Conservation (phyloP, 1,284 basidiomycete species). For the Tremellales sp. region DNA sequence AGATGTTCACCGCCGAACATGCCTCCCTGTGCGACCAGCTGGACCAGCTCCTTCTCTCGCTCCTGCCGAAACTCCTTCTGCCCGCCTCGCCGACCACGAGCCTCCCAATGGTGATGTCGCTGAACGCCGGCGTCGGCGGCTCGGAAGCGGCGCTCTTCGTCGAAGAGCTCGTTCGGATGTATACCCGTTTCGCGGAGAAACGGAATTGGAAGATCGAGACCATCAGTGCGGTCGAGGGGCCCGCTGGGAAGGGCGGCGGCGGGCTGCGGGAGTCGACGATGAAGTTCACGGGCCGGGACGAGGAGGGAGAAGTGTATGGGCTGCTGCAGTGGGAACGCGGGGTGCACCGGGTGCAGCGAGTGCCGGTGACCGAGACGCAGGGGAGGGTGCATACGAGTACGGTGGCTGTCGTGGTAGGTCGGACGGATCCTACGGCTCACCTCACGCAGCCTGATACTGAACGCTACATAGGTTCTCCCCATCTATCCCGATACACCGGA, state of each 20-base stretch:
- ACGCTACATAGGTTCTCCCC: conserved; percentile 64
- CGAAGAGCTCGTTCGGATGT: conserved; percentile 77
- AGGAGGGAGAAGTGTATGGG: conserved; percentile 74
- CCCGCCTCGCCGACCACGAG: conserved; percentile 63
- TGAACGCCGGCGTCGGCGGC: conserved; percentile 91
- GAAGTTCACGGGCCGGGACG: conserved; percentile 56
- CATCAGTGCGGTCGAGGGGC: conserved; percentile 45
- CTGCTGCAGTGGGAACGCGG: conserved; percentile 84
- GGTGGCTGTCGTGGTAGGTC: conserved; percentile 73
- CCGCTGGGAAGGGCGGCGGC: conserved; percentile 55
- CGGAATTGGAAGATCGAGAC: conserved; percentile 48
- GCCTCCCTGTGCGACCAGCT: conserved; percentile 55
- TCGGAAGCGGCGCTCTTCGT: conserved; percentile 83
- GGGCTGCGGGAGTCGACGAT: conserved; percentile 81
- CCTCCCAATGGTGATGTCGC: conserved; percentile 76
- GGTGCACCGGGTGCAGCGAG: conserved; percentile 91
- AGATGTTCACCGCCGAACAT: conserved; percentile 71
- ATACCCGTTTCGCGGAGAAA: conserved; percentile 62
- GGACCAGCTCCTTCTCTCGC: conserved; percentile 53
- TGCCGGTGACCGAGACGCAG: conserved; percentile 81
- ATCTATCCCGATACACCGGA: conserved; percentile 59
- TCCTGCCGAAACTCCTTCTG: conserved; percentile 67
- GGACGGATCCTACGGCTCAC: conserved; percentile 1
- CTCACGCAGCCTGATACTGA: background rate
- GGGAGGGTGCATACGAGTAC: conserved; percentile 93